phyloP scores from a whole-genome alignment of 2,329 filamentous ascomycete species.

The Pezicula neosporulosa region DNA sequence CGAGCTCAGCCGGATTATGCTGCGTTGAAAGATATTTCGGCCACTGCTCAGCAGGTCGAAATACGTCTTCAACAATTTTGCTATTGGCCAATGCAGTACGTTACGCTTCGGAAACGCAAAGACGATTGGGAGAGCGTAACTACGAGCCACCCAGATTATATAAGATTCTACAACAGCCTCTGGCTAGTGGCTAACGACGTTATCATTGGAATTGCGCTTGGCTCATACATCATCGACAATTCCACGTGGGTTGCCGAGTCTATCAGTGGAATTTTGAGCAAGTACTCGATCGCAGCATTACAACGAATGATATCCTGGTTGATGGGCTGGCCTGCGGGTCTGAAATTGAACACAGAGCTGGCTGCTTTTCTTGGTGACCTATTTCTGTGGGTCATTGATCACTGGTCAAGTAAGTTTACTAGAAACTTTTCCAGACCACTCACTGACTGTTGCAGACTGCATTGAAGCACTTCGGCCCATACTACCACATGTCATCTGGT shows the following conservation, averaged over 20 bases:
- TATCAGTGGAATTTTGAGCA: slow-evolving; percentile 71
- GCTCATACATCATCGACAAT: slow-evolving; percentile 96
- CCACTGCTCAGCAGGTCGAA: slow-evolving; percentile 95
- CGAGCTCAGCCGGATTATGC: slow-evolving; percentile 72
- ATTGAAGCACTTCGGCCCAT: slow-evolving; percentile 74
- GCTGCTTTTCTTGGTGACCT: slow-evolving; percentile 92
- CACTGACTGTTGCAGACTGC: slow-evolving; percentile 48
- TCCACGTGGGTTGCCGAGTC: slow-evolving; percentile 76
- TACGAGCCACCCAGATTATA: slow-evolving; percentile 94
- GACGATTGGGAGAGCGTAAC: slow-evolving; percentile 95
- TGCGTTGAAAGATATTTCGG: slow-evolving; percentile 91
- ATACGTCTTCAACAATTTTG: slow-evolving; percentile 97
- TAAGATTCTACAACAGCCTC: slow-evolving; percentile 96
- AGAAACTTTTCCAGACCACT: background rate
- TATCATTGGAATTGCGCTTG: slow-evolving; percentile 94
- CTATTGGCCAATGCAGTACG: slow-evolving; percentile 97
- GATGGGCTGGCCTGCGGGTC: slow-evolving; percentile 89
- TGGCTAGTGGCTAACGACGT: slow-evolving; percentile 99
- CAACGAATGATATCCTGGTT: slow-evolving; percentile 91
- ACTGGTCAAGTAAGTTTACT: slow-evolving; percentile 74
- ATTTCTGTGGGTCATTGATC: slow-evolving; percentile 97
- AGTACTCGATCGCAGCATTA: slow-evolving; percentile 85
- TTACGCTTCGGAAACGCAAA: slow-evolving; percentile 84
- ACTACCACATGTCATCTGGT: slow-evolving; percentile 83
- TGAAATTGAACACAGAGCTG: slow-evolving; percentile 93